Conservation (phyloP, 192 early-diverging fungal genomes). For the Coemansia sp. region DNA sequence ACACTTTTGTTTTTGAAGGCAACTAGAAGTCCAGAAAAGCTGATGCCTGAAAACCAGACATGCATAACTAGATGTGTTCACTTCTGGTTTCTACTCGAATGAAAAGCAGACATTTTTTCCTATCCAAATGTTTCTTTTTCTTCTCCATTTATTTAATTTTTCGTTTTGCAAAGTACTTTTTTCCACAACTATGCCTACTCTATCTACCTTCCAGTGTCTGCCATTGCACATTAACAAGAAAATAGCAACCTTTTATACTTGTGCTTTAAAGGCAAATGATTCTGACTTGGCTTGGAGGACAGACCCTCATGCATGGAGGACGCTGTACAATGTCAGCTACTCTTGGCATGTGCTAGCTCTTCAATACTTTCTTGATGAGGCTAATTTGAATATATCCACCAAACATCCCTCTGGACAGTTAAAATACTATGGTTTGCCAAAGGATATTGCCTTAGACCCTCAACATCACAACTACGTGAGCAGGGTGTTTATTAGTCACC, state of each 20-base stretch:
- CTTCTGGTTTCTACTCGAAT: too few relatives aligned
- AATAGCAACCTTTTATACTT: not conserved
- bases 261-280: not conserved
- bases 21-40: too few relatives aligned
- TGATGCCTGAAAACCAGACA: too few relatives aligned
- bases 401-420: not conserved
- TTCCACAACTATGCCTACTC: not conserved
- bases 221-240: constrained; percentile 8
- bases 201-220: constrained; percentile 4
- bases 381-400: constrained; percentile 1
- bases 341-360: not conserved
- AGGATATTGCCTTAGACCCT: not conserved
- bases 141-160: too few relatives aligned
- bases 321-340: not conserved
- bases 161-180: too few relatives aligned
- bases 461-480: not conserved
- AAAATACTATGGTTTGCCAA: not conserved
- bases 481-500: not conserved
- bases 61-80: too few relatives aligned
- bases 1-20: too few relatives aligned
- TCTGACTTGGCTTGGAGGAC: too few relatives aligned
- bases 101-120: too few relatives aligned
- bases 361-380: not conserved
- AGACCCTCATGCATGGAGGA: not conserved
- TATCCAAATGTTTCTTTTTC: too few relatives aligned